Conservation (phyloP, 2,329 filamentous ascomycete species). For the Furcasterigmium sp. region DNA sequence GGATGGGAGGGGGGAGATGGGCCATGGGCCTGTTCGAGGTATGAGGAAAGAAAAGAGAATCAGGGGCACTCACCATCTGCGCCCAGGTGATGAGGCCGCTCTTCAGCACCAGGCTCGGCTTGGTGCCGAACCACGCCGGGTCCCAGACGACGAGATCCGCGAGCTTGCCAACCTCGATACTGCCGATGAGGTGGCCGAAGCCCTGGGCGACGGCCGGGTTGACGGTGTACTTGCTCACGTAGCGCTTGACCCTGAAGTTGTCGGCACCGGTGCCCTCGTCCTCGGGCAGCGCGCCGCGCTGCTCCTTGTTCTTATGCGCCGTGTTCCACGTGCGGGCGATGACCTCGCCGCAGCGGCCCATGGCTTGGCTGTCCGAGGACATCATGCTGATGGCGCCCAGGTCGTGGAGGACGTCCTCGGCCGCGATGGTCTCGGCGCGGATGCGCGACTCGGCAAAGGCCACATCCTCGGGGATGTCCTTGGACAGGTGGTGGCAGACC, state of each 20-base stretch:
- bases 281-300: slow-evolving; percentile 71
- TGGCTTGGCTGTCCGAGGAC: slow-evolving; percentile 91
- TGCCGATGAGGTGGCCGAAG: slow-evolving; percentile 81
- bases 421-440: slow-evolving; percentile 91
- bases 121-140: slow-evolving; percentile 78
- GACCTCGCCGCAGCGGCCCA: slow-evolving; percentile 94
- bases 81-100: slow-evolving; percentile 78
- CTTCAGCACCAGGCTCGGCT: slow-evolving; percentile 78
- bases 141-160: slow-evolving; percentile 89
- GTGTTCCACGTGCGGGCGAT: slow-evolving; percentile 94
- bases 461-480: slow-evolving; percentile 91
- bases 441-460: slow-evolving; percentile 94
- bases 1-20: too few relatives aligned
- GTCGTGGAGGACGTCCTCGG: slow-evolving; percentile 93
- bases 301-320: slow-evolving; percentile 91
- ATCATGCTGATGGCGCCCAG: slow-evolving; percentile 97
- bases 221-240: slow-evolving; percentile 93
- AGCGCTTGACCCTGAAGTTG: slow-evolving; percentile 88
- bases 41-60: neutral
- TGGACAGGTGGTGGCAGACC: slow-evolving; percentile 92
- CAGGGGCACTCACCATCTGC: slow-evolving; percentile 62
- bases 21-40: neutral
- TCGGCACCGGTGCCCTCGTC: slow-evolving; percentile 77
- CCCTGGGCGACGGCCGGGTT: slow-evolving; percentile 91
- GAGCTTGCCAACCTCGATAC: slow-evolving; percentile 81